A percentile compares a stretch with the other conserved stretches of the same genome.
phyloP scores from a whole-genome alignment of 768 basidiomycete genomes.

The Amanita muscaria region DNA sequence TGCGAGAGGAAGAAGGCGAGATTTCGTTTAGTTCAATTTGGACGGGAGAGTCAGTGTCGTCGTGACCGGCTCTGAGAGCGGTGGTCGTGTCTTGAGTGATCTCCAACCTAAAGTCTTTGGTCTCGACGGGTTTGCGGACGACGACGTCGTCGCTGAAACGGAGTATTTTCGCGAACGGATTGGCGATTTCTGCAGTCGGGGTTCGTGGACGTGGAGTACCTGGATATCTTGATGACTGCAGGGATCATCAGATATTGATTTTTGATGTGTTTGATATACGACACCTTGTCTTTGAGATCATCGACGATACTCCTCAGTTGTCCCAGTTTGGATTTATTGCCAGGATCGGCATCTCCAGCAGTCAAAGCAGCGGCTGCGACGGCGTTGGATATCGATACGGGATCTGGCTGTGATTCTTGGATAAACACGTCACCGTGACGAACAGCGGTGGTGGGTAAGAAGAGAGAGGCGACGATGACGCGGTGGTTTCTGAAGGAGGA shows the following conservation, averaged over 20 bases:
- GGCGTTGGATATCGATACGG: slow-evolving; percentile 7
- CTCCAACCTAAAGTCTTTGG: too few species aligned
- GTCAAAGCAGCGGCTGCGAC: slow-evolving; percentile 15
- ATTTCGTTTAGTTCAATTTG: background rate
- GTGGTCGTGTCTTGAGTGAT: background rate
- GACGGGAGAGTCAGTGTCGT: background rate
- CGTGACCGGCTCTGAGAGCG: background rate
- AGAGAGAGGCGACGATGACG: slow-evolving; percentile 75
- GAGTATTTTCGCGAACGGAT: slow-evolving; percentile 49
- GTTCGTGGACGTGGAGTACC: slow-evolving; percentile 33
- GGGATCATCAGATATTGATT: too few species aligned
- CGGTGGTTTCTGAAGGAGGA: slow-evolving; percentile 65
- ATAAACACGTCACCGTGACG: too few species aligned
- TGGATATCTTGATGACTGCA: slow-evolving; percentile 15
- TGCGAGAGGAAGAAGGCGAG: slow-evolving; percentile 24
- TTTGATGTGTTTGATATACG: too few species aligned
- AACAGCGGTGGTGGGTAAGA: slow-evolving; percentile 68
- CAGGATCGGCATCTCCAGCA: too few species aligned
- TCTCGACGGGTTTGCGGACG: too few species aligned
- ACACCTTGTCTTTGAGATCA: slow-evolving; percentile 64
- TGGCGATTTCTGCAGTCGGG: slow-evolving; percentile 36
- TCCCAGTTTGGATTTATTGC: slow-evolving; percentile 11
- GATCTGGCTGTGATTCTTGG: slow-evolving; percentile 26
- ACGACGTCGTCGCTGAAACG: slow-evolving; percentile 24
- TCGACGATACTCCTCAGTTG: slow-evolving; percentile 74